Evolutionary conservation across 2,329 filamentous ascomycete species (phyloP).

Genomic region (Onygenales sp.): DNA sequence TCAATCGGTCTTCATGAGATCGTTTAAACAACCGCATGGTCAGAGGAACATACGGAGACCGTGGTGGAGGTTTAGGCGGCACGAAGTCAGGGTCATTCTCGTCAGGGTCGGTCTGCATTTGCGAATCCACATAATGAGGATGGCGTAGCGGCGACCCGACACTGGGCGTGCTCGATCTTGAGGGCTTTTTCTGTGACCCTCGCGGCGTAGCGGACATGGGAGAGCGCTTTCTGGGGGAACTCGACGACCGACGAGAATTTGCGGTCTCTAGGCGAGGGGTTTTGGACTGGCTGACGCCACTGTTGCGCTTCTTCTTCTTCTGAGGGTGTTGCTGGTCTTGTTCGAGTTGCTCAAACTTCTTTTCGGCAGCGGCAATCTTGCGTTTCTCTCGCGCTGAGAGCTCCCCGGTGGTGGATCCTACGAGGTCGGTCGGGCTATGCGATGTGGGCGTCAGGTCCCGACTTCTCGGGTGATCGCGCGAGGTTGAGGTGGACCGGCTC

Average conservation of each 20-base stretch:
- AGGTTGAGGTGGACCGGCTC: conserved; percentile 48
- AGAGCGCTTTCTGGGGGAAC: conserved; percentile 23
- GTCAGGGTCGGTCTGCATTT: conserved; percentile 37
- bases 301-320: conserved; percentile 49
- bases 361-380: conserved; percentile 54
- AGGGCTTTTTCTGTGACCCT: conserved; percentile 20
- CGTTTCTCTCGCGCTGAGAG: conserved; percentile 53
- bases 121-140: conserved; percentile 31
- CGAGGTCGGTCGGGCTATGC: conserved; percentile 37
- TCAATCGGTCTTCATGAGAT: conserved; percentile 31
- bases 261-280: conserved; percentile 19
- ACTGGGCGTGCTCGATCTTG: conserved; percentile 20
- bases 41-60: conserved; percentile 28
- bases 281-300: conserved; percentile 31
- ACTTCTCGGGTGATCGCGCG: conserved; percentile 44
- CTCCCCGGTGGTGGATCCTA: conserved; percentile 36
- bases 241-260: conserved; percentile 21
- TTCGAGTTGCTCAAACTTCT: conserved; percentile 53
- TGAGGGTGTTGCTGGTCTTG: conserved; percentile 45
- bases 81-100: conserved; percentile 20
- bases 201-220: conserved; percentile 17
- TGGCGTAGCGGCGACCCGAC: conserved; percentile 17
- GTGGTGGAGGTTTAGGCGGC: conserved; percentile 13
- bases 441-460: conserved; percentile 53
- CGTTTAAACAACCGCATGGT: conserved; percentile 34